Evolutionary conservation across 2,329 filamentous ascomycete genomes (phyloP), one percentile per base, ranked within the genome.

Genomic region (Epichloe typhina): DNA sequence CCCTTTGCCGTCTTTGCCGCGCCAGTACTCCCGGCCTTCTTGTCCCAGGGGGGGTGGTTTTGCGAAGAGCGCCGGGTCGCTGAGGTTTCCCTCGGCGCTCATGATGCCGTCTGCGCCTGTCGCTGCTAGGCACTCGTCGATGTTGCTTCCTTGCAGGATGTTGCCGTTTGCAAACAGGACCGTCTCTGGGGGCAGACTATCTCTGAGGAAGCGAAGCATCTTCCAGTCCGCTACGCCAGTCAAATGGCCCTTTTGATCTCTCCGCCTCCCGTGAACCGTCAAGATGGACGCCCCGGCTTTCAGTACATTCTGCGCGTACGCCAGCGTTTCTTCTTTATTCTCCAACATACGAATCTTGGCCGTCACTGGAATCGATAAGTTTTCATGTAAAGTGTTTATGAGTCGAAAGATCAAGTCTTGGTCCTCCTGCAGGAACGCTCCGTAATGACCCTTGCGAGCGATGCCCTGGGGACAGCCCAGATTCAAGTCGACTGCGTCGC

Each of bases 131-230:
- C 91, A 97, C 19, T 71, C 71, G 47, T 84, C 77, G 11, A 98
- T 72, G 63, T 98, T 91, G 0, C 74, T 82, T 52, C 84, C 76
- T 64, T 87, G 84, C 52, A 98, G 71, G 37, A 96, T 84, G 62
- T 98, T 98, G 12, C 93, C 93, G 65, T 98, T 98, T 3, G 93
- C 93, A 63, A 98, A 97, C 3, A 98, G 80, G 23, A 98, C 93
- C 7, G 89, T 94, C 46, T 96, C 89, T 1, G 76, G 70, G 0
- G 91, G 91, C 33, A 98, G 69, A 54, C 84, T 85, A 11, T 95
- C 87, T 46, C 93, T 76, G 56, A 98, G 68, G 62, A 86, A 91
- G 4, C 83, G 78, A 51, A 98, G 83, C 61, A 85, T 80, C n/a
- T 71, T 72, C 93, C 93, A 98, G 68, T 98, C 89, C 4, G 93